Evolutionary conservation across 257 asterid species (phyloP).

Genomic region (Nicotiana attenuata): DNA sequence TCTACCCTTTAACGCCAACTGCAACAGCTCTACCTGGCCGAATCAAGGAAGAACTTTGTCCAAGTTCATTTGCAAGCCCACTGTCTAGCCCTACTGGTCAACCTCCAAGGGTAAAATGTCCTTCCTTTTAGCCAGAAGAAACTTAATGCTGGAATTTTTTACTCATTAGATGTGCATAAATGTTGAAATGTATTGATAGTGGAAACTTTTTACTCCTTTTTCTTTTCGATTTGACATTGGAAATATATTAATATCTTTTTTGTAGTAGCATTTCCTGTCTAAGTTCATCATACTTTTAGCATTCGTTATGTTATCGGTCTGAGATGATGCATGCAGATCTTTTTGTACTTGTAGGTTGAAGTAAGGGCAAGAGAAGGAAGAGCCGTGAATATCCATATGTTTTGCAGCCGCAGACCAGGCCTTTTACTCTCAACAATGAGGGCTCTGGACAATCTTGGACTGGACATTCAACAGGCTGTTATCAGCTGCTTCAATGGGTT

Average conservation of each 20-base stretch:
- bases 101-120: constrained; percentile 48
- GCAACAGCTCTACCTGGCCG: constrained; percentile 38
- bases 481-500: constrained; percentile 77
- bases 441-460: constrained; percentile 61
- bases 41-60: constrained; percentile 65
- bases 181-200: neutral
- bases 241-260: neutral
- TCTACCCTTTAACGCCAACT: constrained; percentile 55
- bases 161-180: neutral
- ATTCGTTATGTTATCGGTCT: neutral
- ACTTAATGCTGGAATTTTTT: neutral
- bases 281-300: neutral
- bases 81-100: constrained; percentile 65
- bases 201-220: neutral
- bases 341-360: constrained; percentile 43
- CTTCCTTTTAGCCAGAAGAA: neutral
- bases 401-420: constrained; percentile 57
- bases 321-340: neutral
- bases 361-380: constrained; percentile 63
- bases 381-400: constrained; percentile 69
- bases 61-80: constrained; percentile 56
- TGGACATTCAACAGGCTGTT: constrained; percentile 68
- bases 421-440: constrained; percentile 52
- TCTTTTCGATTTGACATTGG: neutral
- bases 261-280: neutral